Conservation (phyloP, 805 yeast species). For the Starmerella sirachaensis region DNA sequence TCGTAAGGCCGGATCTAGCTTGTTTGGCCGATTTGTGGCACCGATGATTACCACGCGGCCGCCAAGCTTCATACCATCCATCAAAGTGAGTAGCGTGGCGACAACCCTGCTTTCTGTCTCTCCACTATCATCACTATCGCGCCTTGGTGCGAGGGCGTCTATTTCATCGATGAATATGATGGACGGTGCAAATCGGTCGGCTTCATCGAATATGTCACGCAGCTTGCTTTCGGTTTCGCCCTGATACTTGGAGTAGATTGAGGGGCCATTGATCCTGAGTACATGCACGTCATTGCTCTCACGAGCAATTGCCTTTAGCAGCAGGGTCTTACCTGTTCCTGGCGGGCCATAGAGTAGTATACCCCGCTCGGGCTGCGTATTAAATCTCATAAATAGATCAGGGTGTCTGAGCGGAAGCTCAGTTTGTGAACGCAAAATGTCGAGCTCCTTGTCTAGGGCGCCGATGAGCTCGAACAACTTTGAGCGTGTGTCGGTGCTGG, state of each 20-base stretch:
- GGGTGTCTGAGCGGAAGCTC: slow-evolving; percentile 76
- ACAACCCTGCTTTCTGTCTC: slow-evolving; percentile 86
- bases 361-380: slow-evolving; percentile 89
- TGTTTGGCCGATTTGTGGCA: slow-evolving; percentile 95
- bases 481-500: not conserved
- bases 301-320: slow-evolving; percentile 68
- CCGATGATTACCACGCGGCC: slow-evolving; percentile 98
- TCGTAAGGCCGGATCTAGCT: slow-evolving; percentile 88
- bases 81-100: slow-evolving; percentile 73
- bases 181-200: slow-evolving; percentile 72
- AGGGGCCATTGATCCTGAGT: slow-evolving; percentile 76
- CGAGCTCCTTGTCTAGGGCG: slow-evolving; percentile 58
- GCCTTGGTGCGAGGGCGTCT: slow-evolving; percentile 78
- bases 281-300: slow-evolving; percentile 64
- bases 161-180: slow-evolving; percentile 85
- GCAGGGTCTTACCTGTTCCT: slow-evolving; percentile 92
- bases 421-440: slow-evolving; percentile 49
- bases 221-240: slow-evolving; percentile 89
- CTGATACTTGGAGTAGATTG: slow-evolving; percentile 79
- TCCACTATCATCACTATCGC: slow-evolving; percentile 75
- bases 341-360: slow-evolving; percentile 92
- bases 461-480: slow-evolving; percentile 49
- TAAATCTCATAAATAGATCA: slow-evolving; percentile 62
- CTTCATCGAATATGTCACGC: slow-evolving; percentile 76
- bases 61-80: slow-evolving; percentile 98